Percentiles rank a stretch among this genome's conserved stretches.
These are phyloP conservation scores for Ophiostoma sp. DNA, from an alignment of 2,329 filamentous ascomycete genomes.

Conservation along the genomic window DNA sequence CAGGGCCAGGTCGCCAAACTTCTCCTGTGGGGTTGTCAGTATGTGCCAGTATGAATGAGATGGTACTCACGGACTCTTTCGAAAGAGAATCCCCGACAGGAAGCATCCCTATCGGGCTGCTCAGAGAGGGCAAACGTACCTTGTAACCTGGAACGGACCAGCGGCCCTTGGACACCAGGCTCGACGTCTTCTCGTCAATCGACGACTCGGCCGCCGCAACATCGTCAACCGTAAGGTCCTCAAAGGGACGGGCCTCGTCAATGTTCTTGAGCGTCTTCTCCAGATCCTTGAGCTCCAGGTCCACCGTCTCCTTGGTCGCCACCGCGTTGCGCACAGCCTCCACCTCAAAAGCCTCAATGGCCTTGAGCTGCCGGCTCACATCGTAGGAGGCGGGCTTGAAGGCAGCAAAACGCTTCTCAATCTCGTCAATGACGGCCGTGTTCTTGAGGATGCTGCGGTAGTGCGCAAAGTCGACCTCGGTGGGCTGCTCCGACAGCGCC, in stretches of 20 bases:
- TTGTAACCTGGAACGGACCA: constrained; percentile 99
- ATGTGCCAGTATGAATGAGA: constrained; percentile 6
- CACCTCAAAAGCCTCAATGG: constrained; percentile 95
- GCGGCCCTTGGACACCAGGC: constrained; percentile 95
- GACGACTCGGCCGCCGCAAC: constrained; percentile 91
- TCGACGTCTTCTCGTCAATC: constrained; percentile 93
- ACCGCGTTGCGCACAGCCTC: constrained; percentile 96
- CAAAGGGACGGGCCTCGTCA: constrained; percentile 90
- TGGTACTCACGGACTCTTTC: no score
- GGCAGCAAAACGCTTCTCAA: constrained; percentile 88
- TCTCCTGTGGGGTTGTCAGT: constrained; percentile 72
- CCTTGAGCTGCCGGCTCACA: constrained; percentile 90
- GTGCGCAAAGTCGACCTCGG: constrained; percentile 86
- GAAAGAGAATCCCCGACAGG: background rate
- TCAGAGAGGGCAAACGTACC: constrained; percentile 55
- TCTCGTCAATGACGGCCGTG: constrained; percentile 90
- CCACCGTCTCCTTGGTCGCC: constrained; percentile 94
- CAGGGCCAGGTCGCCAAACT: constrained; percentile 95
- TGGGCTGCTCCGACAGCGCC: constrained; percentile 77
- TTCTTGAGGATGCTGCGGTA: constrained; percentile 96
- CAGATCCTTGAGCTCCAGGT: constrained; percentile 90
- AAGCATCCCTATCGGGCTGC: background rate
- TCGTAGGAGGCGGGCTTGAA: constrained; percentile 97
- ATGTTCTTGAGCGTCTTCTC: constrained; percentile 97
- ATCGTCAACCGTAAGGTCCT: constrained; percentile 97